These are phyloP conservation scores for Candida succiphila DNA, from an alignment of 805 yeast genomes.

Conservation along the genomic window DNA sequence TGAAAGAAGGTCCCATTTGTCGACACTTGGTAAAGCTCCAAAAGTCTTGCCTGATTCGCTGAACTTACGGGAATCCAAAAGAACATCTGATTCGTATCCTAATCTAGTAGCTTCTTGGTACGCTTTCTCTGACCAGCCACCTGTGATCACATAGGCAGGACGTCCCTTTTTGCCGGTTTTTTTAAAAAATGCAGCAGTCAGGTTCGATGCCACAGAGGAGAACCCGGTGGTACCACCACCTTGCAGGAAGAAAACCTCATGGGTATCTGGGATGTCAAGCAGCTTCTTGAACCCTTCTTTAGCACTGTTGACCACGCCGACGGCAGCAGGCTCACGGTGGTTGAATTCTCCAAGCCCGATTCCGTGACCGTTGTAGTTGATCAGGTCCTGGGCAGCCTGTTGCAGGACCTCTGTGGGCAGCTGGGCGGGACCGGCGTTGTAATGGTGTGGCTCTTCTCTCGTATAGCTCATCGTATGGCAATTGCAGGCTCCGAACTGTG, in stretches of 20 bases:
- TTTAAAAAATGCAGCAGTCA: conserved; percentile 58
- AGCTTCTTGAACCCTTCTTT: conserved; percentile 57
- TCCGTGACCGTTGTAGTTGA: conserved; percentile 60
- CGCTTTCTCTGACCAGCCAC: conserved; percentile 89
- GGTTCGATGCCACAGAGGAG: conserved; percentile 75
- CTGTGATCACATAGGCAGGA: conserved; percentile 84
- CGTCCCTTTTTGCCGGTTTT: conserved; percentile 67
- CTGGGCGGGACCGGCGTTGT: conserved; percentile 99
- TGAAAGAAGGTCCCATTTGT: conserved; percentile 52
- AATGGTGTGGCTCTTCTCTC: conserved; percentile 70
- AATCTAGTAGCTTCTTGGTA: conserved; percentile 79
- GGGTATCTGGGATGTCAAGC: conserved; percentile 76
- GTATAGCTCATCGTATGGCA: conserved; percentile 26
- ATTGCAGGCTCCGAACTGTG: no score
- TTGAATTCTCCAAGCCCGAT: conserved; percentile 94
- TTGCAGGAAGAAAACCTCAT: conserved; percentile 90
- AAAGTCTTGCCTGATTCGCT: conserved; percentile 55
- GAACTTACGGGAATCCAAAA: conserved; percentile 52
- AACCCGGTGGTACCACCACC: conserved; percentile 98
- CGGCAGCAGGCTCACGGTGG: conserved; percentile 84
- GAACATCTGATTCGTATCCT: conserved; percentile 63
- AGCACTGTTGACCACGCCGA: conserved; percentile 65
- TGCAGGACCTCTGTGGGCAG: conserved; percentile 77
- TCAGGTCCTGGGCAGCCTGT: conserved; percentile 77
- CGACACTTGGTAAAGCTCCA: conserved; percentile 55